phyloP scores from a whole-genome alignment of 1,284 basidiomycete species.

The Takashimella koratensis region DNA sequence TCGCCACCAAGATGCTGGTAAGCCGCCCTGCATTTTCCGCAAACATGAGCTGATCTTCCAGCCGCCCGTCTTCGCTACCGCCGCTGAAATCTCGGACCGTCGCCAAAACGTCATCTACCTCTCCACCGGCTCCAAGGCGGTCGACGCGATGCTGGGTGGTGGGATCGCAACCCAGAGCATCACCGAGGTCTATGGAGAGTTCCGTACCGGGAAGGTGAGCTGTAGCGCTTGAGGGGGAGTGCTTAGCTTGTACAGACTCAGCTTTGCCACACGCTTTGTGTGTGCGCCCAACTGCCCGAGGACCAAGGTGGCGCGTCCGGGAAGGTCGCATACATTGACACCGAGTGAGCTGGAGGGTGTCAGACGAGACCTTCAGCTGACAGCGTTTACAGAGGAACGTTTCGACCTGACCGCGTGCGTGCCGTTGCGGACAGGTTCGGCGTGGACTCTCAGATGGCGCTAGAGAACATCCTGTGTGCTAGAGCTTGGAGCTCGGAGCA shows the following conservation, averaged over 20 bases:
- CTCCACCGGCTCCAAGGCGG: constrained; percentile 85
- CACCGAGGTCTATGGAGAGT: constrained; percentile 59
- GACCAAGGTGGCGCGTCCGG: constrained; percentile 86
- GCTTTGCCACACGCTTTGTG: constrained; percentile 86
- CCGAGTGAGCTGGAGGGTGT: constrained; percentile 57
- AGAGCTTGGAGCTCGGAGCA: constrained; percentile 47
- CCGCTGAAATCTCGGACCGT: constrained; percentile 79
- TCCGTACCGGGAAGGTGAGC: constrained; percentile 59
- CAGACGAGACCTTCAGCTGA: constrained; percentile 15
- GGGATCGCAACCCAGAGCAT: constrained; percentile 87
- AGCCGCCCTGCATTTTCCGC: neutral
- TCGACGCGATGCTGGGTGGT: constrained; percentile 81
- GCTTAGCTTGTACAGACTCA: constrained; percentile 76
- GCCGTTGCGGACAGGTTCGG: constrained; percentile 87
- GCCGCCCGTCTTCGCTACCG: constrained; percentile 84
- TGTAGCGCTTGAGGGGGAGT: too few species aligned
- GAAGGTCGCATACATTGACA: constrained; percentile 91
- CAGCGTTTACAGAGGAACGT: constrained; percentile 61
- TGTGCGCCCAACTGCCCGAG: constrained; percentile 77
- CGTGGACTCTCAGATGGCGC: constrained; percentile 76
- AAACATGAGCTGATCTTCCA: constrained; percentile 35
- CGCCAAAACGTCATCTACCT: constrained; percentile 72
- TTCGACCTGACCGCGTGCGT: constrained; percentile 83
- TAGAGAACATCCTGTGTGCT: constrained; percentile 56
- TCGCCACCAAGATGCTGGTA: constrained; percentile 76